phyloP scores from a whole-genome alignment of 768 basidiomycete species.

The Psilocybe azurescens region DNA sequence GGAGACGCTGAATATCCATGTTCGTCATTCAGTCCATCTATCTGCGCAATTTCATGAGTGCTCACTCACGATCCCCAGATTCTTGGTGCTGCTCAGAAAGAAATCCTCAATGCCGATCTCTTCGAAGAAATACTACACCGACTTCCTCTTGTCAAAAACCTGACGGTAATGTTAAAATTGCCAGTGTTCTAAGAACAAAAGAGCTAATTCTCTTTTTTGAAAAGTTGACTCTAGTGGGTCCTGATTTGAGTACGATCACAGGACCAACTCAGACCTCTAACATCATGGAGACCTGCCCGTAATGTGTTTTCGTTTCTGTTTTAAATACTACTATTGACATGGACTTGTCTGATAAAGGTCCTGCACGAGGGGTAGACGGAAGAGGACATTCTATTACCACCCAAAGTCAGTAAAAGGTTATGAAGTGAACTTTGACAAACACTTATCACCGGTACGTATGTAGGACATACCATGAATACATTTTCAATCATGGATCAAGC shows the following conservation, averaged over 20 bases:
- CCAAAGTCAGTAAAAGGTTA: conserved; percentile 25
- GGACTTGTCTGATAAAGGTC: conserved; percentile 21
- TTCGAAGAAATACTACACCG: conserved; percentile 43
- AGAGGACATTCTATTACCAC: conserved; percentile 27
- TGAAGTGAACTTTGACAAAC: background rate
- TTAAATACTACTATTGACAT: background rate
- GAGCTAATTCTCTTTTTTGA: background rate
- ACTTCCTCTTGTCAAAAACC: conserved; percentile 32
- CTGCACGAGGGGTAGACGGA: conserved; percentile 29
- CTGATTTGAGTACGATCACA: conserved; percentile 20
- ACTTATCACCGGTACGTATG: background rate
- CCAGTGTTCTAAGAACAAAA: background rate
- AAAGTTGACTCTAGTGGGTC: conserved; percentile 31
- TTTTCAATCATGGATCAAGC: conserved; percentile 14
- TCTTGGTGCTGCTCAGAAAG: conserved; percentile 30
- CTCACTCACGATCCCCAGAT: conserved; percentile 21
- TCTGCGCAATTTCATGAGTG: background rate
- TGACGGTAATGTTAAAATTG: conserved; percentile 25
- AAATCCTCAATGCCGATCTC: conserved; percentile 22
- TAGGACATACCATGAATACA: conserved; percentile 38
- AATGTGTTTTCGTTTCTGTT: conserved; percentile 27
- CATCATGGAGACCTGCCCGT: conserved; percentile 37
- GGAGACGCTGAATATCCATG: conserved; percentile 36
- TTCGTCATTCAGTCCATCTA: conserved; percentile 11
- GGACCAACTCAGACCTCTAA: conserved; percentile 9